phyloP scores from a whole-genome alignment of 768 basidiomycete species.

The Solioccasus polychromus region DNA sequence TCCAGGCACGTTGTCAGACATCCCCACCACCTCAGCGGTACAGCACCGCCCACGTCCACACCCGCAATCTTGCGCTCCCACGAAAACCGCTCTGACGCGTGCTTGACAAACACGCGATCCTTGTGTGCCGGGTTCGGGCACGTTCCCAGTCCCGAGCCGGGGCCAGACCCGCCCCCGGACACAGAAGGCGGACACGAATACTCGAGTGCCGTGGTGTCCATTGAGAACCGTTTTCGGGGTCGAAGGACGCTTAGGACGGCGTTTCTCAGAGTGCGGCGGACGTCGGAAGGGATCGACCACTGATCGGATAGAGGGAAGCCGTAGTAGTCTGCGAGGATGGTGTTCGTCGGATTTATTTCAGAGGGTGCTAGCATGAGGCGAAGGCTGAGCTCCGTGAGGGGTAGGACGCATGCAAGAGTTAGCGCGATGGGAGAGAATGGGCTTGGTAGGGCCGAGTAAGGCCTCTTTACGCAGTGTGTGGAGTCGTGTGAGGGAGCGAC shows the following conservation, averaged over 20 bases:
- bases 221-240: slow-evolving; percentile 20
- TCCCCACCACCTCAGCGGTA: slow-evolving; percentile 67
- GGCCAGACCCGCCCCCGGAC: no score
- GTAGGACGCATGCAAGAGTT: slow-evolving; percentile 22
- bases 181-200: not conserved
- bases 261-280: slow-evolving; percentile 25
- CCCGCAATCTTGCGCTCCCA: slow-evolving; percentile 61
- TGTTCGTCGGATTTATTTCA: slow-evolving; percentile 1
- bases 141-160: slow-evolving; percentile 42
- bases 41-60: slow-evolving; percentile 47
- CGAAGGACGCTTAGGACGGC: slow-evolving; percentile 30
- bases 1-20: slow-evolving; percentile 62
- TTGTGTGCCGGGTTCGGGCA: slow-evolving; percentile 42
- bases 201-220: slow-evolving; percentile 5
- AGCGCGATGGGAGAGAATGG: slow-evolving; percentile 18
- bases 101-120: slow-evolving; percentile 46
- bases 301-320: slow-evolving; percentile 30
- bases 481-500: slow-evolving; percentile 14
- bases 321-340: slow-evolving; percentile 24
- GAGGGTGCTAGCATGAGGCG: slow-evolving; percentile 36
- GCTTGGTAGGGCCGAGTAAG: not conserved
- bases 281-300: slow-evolving; percentile 22
- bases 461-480: slow-evolving; percentile 9
- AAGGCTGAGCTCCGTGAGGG: slow-evolving; percentile 37
- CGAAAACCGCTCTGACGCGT: slow-evolving; percentile 59